These are phyloP conservation scores for Juncus effusus DNA, from an alignment of 176 grass and related monocot genomes.

Conservation along the genomic window DNA sequence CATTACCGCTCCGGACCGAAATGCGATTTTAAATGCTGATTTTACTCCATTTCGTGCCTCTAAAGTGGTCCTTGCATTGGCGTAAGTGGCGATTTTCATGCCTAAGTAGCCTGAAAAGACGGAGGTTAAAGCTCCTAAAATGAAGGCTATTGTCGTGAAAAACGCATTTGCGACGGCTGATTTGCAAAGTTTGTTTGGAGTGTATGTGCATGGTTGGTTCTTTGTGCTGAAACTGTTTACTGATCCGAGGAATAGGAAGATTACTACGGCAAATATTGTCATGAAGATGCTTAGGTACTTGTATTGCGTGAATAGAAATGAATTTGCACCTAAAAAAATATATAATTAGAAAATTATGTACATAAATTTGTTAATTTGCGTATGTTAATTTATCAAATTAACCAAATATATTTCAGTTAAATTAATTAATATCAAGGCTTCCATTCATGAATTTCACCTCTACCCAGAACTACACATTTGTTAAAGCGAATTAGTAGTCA, in stretches of 20 bases:
- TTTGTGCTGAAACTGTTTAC: constrained; percentile 37
- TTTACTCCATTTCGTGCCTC: constrained; percentile 50
- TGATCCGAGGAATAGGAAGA: constrained; percentile 63
- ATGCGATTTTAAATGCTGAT: constrained; percentile 44
- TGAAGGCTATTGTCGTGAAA: constrained; percentile 50
- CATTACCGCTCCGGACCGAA: constrained; percentile 60
- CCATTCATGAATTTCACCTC: too few species aligned
- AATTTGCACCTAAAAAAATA: constrained; percentile 43
- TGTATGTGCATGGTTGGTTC: constrained; percentile 30
- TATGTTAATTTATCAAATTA: too few species aligned
- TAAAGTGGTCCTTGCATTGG: constrained; percentile 56
- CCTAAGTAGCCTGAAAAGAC: constrained; percentile 57
- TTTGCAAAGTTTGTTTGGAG: constrained; percentile 26
- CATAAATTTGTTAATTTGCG: too few species aligned
- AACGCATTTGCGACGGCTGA: constrained; percentile 54
- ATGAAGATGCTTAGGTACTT: constrained; percentile 55
- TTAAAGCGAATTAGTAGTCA: too few species aligned
- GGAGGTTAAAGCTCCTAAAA: constrained; percentile 56
- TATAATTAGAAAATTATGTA: not conserved
- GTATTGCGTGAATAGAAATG: constrained; percentile 61
- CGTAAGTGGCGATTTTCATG: constrained; percentile 61
- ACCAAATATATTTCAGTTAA: too few species aligned
- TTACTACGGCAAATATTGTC: constrained; percentile 34
- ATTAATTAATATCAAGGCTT: too few species aligned
- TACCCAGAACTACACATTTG: too few species aligned